Evolutionary conservation across 2,329 filamentous ascomycete species (phyloP).

Genomic region (Aspergillus tanneri): DNA sequence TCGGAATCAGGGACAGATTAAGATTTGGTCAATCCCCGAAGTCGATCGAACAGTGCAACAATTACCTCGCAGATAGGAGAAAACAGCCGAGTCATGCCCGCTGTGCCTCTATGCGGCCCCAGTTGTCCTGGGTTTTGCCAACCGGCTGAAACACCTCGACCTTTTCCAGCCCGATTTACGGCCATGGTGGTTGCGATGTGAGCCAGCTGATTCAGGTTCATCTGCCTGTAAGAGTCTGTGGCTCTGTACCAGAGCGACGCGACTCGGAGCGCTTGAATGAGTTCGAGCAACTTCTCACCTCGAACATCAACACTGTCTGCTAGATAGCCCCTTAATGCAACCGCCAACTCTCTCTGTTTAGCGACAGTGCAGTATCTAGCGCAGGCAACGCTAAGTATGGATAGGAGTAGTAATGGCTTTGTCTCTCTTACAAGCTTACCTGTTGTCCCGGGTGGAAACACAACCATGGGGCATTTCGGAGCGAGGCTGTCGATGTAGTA

Average conservation of each 20-base stretch:
- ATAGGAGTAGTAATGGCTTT: conserved; percentile 4
- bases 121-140: background rate
- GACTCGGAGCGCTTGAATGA: conserved; percentile 13
- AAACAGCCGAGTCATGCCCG: conserved; percentile 5
- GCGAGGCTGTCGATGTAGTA: conserved; percentile 9
- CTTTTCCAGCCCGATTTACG: conserved; percentile 10
- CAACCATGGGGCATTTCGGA: conserved; percentile 10
- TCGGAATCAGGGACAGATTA: conserved; percentile 11
- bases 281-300: conserved; percentile 13
- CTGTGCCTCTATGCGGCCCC: background rate
- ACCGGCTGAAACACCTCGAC: background rate
- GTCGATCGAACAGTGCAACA: background rate
- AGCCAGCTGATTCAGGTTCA: conserved; percentile 11
- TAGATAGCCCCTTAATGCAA: conserved; percentile 4
- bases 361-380: conserved; percentile 6
- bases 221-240: conserved; percentile 8
- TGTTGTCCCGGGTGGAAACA: conserved; percentile 9
- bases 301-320: conserved; percentile 9
- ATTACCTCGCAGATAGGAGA: conserved; percentile 3
- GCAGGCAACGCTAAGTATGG: conserved; percentile 7
- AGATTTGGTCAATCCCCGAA: background rate
- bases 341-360: conserved; percentile 8
- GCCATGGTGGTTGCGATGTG: conserved; percentile 6
- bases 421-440: background rate
- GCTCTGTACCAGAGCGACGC: conserved; percentile 15